Percentiles rank a stretch among this genome's conserved stretches.
These are phyloP conservation scores for Annulohypoxylon truncatum DNA, from an alignment of 2,329 filamentous ascomycete genomes.

Conservation along the genomic window DNA sequence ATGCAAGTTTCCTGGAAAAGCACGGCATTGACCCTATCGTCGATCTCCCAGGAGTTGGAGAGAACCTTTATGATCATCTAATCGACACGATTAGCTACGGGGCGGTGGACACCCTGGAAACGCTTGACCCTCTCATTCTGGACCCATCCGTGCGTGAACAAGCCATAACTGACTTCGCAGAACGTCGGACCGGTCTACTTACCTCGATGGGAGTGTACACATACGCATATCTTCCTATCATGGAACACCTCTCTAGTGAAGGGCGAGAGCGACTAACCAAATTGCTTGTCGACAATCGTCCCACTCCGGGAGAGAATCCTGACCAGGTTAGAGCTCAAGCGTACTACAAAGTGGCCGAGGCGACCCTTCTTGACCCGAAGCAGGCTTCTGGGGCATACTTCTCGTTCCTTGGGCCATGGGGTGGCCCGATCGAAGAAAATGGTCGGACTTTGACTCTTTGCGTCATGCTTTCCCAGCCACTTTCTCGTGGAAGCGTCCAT, in stretches of 20 bases:
- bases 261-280: neutral
- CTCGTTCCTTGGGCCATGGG: neutral
- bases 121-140: neutral
- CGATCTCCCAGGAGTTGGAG: slow-evolving; percentile 42
- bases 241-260: neutral
- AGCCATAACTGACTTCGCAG: slow-evolving; percentile 7
- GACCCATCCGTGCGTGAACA: neutral
- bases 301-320: neutral
- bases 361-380: neutral
- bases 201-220: neutral
- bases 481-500: slow-evolving; percentile 25
- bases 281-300: neutral
- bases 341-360: neutral
- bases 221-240: slow-evolving; percentile 23
- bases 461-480: neutral
- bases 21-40: slow-evolving; percentile 48
- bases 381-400: neutral
- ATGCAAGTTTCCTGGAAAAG: slow-evolving; percentile 15
- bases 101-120: slow-evolving; percentile 12
- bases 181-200: neutral
- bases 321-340: neutral
- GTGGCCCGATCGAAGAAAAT: neutral
- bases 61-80: slow-evolving; percentile 42
- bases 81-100: slow-evolving; percentile 8
- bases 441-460: neutral